Conservation (phyloP, 306 rosid species). For the Begonia peltatifolia region DNA sequence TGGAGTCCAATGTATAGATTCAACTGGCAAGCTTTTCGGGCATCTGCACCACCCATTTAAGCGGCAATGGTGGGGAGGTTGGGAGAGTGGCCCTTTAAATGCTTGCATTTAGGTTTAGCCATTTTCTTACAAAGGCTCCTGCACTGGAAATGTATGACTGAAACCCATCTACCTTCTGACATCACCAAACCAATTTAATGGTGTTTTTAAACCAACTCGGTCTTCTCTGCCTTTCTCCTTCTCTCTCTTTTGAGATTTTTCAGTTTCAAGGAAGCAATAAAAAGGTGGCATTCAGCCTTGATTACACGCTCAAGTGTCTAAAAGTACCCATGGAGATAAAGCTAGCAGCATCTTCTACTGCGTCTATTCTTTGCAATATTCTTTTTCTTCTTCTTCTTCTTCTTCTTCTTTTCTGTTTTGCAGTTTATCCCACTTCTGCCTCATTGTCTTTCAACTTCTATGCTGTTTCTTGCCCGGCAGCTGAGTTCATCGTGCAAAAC, state of each 20-base stretch:
- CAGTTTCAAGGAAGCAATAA: slow-evolving; percentile 8
- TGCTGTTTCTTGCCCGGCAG: slow-evolving; percentile 57
- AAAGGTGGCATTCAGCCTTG: not conserved
- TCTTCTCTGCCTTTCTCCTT: slow-evolving; percentile 2
- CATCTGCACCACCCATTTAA: too few species aligned
- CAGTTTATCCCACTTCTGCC: slow-evolving; percentile 17
- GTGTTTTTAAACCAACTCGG: slow-evolving; percentile 24
- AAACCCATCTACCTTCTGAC: slow-evolving; percentile 32
- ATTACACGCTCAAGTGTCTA: not conserved
- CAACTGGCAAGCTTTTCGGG: too few species aligned
- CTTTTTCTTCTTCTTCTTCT: not conserved
- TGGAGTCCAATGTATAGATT: too few species aligned
- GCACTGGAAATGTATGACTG: too few species aligned
- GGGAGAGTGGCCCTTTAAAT: too few species aligned
- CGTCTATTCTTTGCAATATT: slow-evolving; percentile 3
- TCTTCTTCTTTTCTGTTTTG: slow-evolving; percentile 17
- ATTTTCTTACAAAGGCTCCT: not conserved
- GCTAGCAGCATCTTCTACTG: slow-evolving; percentile 2
- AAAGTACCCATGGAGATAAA: slow-evolving; percentile 35
- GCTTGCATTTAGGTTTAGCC: too few species aligned
- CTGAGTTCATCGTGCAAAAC: slow-evolving; percentile 51
- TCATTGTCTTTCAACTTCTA: slow-evolving; percentile 57
- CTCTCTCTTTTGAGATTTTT: slow-evolving; percentile 5
- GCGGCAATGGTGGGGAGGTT: too few species aligned
- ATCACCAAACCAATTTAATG: slow-evolving; percentile 57